Evolutionary conservation across 495 filamentous ascomycete genomes (phyloP), one percentile per base, ranked within the genome.

Genomic region (Aspergillus ostianus): DNA sequence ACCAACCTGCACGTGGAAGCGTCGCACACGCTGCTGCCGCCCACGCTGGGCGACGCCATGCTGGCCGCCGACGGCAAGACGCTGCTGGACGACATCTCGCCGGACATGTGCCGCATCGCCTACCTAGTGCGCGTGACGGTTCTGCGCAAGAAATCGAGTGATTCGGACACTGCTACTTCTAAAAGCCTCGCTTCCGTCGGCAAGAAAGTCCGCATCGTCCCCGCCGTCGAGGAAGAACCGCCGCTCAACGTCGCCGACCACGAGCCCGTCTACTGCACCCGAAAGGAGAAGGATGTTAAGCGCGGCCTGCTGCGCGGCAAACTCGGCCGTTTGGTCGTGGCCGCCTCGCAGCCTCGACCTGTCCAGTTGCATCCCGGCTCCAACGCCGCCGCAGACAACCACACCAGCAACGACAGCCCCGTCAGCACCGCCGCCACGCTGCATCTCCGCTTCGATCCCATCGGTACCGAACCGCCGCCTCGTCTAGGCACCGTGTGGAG

Each of bases 221-320:
- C 94, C 8, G 83, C 79, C 0, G 71, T 83, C 7, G 76, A 82
- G 15, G 95, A 95, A 71, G 84, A 88, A 46, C 87, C 94, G 7
- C 93, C 94, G 0, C 74, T 97, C 53, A 86, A 80, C 59, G 70
- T 90, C 21, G 76, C 79, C 21, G 77, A 80, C 20, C 73, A 81
- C 15, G 82, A 87, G 60, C 68, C 77, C n/a, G 76, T 87, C 49
- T 96, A 93, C 69, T 76, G 77, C 41, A 79, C 90, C 55, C 82
- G 84, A 30, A 86, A 84, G 70, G 87, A 92, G 65, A 97, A 96
- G 77, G 78, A 78, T 12, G 74, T 98, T 41, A 86, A 83, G 59
- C 92, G 89, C 59, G 90, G 89, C 13, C 70, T 94, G n/a, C 80
- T 98, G 63, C 84, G 89, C 20, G 80, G 86, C 20, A 93, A 88